Evolutionary conservation across 257 asterid species (phyloP).

Genomic region (Solanum bukasovii): DNA sequence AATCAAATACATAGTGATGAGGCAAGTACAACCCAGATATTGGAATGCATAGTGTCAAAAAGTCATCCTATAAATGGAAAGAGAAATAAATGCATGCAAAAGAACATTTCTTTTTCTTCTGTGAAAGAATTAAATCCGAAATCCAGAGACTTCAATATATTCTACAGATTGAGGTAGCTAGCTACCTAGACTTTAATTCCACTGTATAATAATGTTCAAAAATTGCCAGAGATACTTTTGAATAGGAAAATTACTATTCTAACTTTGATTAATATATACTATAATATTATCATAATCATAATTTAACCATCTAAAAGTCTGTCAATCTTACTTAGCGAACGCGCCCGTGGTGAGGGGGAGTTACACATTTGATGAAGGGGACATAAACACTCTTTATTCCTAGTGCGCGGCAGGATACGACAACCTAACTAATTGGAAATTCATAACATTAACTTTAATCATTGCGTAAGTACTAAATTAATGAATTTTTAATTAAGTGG

Average conservation of each 20-base stretch:
- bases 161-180: not conserved
- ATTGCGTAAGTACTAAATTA: not conserved
- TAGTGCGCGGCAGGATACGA: not conserved
- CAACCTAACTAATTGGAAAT: not conserved
- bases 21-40: not conserved
- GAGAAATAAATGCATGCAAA: not conserved
- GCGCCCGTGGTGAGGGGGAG: too few relatives aligned
- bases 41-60: not conserved
- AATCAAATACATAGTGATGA: not conserved
- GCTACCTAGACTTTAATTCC: not conserved
- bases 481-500: not conserved
- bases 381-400: not conserved
- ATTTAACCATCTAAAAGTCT: too few relatives aligned
- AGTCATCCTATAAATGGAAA: not conserved
- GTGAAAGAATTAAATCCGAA: not conserved
- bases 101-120: not conserved
- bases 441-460: slow-evolving; percentile 7
- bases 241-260: not conserved
- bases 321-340: too few relatives aligned
- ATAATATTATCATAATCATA: too few relatives aligned
- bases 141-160: not conserved
- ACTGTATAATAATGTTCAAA: not conserved
- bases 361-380: not conserved
- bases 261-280: too few relatives aligned
- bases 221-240: not conserved